Evolutionary conservation across 352 stramenopile genomes (phyloP).

Genomic region (Phytophthora kernoviae): DNA sequence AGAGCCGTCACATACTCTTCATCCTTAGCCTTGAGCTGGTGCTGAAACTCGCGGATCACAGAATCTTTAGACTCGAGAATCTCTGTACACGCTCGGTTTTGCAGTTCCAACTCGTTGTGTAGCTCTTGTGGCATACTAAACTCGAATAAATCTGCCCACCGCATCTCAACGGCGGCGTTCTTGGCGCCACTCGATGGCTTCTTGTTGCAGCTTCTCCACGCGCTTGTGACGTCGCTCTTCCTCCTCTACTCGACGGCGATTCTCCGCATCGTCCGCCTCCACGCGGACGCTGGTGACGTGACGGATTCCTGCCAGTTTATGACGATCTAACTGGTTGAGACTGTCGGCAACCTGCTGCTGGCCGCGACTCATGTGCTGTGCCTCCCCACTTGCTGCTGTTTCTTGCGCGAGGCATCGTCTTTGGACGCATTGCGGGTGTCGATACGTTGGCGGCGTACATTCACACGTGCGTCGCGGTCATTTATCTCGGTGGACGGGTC

Average conservation of each 20-base stretch:
- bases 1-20: conserved; percentile 95
- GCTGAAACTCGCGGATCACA: conserved; percentile 91
- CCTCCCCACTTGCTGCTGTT: conserved; percentile 67
- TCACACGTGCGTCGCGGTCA: conserved; percentile 69
- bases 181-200: conserved; percentile 88
- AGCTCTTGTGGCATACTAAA: conserved; percentile 95
- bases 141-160: conserved; percentile 91
- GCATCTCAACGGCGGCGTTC: conserved; percentile 94
- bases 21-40: conserved; percentile 93
- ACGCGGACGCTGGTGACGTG: conserved; percentile 93
- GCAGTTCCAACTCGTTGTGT: conserved; percentile 86
- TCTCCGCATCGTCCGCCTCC: conserved; percentile 89
- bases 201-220: conserved; percentile 89
- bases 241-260: conserved; percentile 89
- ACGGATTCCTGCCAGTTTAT: conserved; percentile 84
- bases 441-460: conserved; percentile 70
- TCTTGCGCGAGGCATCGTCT: conserved; percentile 78
- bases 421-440: conserved; percentile 81
- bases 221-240: conserved; percentile 87
- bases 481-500: conserved; percentile 37
- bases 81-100: conserved; percentile 86
- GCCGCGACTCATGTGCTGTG: conserved; percentile 69
- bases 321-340: conserved; percentile 75
- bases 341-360: conserved; percentile 81
- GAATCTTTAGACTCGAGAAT: conserved; percentile 92